Conservation (phyloP, 1,284 basidiomycete genomes). For the Austroboletus niveus region DNA sequence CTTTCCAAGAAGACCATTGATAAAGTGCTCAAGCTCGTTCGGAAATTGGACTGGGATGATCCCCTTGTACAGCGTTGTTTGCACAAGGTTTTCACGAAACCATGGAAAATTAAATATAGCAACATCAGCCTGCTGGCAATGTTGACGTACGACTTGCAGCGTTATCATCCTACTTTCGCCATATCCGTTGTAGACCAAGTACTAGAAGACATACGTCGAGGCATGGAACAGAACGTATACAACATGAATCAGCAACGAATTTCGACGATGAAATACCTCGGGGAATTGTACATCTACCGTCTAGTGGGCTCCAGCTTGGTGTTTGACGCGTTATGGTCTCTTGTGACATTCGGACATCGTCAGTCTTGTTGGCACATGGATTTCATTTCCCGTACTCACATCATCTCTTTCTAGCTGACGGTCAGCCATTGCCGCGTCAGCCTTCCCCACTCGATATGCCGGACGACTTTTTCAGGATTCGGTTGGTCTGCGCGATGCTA, state of each 20-base stretch:
- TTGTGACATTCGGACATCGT: slow-evolving; percentile 97
- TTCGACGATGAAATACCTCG: slow-evolving; percentile 90
- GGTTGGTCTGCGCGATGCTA: slow-evolving; percentile 88
- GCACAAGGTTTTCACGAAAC: slow-evolving; percentile 88
- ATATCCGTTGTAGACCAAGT: slow-evolving; percentile 92
- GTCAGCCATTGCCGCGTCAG: slow-evolving; percentile 83
- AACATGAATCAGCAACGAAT: slow-evolving; percentile 93
- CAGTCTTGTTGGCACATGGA: slow-evolving; percentile 36
- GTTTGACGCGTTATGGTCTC: slow-evolving; percentile 92
- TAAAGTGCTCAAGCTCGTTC: slow-evolving; percentile 86
- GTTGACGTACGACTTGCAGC: slow-evolving; percentile 89
- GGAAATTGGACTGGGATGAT: slow-evolving; percentile 97
- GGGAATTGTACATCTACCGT: slow-evolving; percentile 98
- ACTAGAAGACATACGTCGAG: slow-evolving; percentile 87
- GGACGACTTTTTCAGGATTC: slow-evolving; percentile 94
- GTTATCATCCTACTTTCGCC: slow-evolving; percentile 88
- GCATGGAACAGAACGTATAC: slow-evolving; percentile 94
- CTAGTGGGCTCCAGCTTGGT: slow-evolving; percentile 86
- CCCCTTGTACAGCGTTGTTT: slow-evolving; percentile 49
- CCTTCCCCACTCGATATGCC: slow-evolving; percentile 82
- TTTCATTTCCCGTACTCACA: slow-evolving; percentile 6
- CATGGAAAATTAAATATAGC: slow-evolving; percentile 94
- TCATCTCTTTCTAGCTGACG: slow-evolving; percentile 60
- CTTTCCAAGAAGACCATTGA: slow-evolving; percentile 89
- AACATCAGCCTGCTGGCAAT: slow-evolving; percentile 92